Evolutionary conservation across 352 stramenopile genomes (phyloP).

Genomic region (Elongisporangium anandrum): DNA sequence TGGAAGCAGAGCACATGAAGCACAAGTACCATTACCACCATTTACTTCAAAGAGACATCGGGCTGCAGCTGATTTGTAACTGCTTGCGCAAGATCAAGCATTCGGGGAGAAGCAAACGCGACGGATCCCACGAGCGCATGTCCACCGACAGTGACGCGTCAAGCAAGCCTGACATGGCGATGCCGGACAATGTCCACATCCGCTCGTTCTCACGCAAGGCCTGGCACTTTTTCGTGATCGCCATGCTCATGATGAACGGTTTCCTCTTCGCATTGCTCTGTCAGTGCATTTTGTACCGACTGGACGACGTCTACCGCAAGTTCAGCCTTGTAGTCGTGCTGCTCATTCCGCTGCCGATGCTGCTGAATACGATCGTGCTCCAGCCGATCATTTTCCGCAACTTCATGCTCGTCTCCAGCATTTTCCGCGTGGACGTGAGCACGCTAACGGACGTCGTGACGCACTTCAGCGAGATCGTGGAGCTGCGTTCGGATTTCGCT

Average conservation of each 20-base stretch:
- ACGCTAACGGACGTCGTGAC: conserved; percentile 51
- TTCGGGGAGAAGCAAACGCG: too few relatives aligned
- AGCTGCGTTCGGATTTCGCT: conserved; percentile 48
- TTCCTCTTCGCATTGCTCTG: conserved; percentile 60
- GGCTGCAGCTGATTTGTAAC: too few relatives aligned
- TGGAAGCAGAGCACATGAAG: too few relatives aligned
- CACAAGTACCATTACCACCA: too few relatives aligned
- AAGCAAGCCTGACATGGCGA: too few relatives aligned
- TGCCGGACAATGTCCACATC: too few relatives aligned
- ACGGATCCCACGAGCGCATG: too few relatives aligned
- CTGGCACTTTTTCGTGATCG: conserved; percentile 61
- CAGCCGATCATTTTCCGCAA: conserved; percentile 55
- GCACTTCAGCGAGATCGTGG: conserved; percentile 58
- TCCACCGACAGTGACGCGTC: too few relatives aligned
- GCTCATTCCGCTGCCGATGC: conserved; percentile 29
- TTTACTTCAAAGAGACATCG: too few relatives aligned
- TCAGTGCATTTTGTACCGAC: conserved; percentile 62
- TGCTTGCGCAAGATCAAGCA: too few relatives aligned
- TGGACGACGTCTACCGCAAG: conserved; percentile 14
- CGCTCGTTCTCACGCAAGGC: conserved; percentile 58
- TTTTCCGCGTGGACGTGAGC: conserved; percentile 45
- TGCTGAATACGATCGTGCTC: conserved; percentile 59
- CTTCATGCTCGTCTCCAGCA: conserved; percentile 56
- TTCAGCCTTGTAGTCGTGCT: conserved; percentile 15
- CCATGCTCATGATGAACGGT: conserved; percentile 66